Conservation (phyloP, 129 eudicot genomes). For the Gnaphalium uliginosum region DNA sequence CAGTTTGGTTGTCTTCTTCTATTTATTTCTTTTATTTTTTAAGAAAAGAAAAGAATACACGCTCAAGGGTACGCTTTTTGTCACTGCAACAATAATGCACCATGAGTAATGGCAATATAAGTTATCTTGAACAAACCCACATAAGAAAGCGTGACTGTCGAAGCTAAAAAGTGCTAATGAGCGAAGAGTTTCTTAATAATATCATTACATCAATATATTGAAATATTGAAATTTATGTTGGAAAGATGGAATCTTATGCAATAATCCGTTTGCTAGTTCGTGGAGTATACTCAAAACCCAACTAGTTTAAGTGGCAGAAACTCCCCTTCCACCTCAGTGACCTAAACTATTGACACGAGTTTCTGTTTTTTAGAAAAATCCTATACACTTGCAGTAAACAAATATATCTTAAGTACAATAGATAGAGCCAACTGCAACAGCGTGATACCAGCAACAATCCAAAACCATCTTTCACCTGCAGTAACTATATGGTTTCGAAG, state of each 20-base stretch:
- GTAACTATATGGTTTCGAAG: constrained; percentile 6
- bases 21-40: no score
- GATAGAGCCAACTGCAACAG: constrained; percentile 17
- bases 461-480: constrained; percentile 9
- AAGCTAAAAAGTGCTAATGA: neutral
- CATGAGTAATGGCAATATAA: neutral
- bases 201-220: neutral
- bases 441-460: constrained; percentile 2
- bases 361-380: constrained; percentile 7
- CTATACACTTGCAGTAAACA: constrained; percentile 16
- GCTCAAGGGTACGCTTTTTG: neutral
- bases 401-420: constrained; percentile 10
- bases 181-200: neutral
- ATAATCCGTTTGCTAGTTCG: neutral
- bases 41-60: neutral
- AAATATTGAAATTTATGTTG: neutral
- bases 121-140: neutral
- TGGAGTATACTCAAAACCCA: neutral
- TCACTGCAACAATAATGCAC: neutral
- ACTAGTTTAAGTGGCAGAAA: neutral
- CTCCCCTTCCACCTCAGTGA: neutral
- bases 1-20: no score
- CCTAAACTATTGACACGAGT: neutral
- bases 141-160: neutral
- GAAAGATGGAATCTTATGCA: constrained; percentile 10